Evolutionary conservation across 2,329 filamentous ascomycete genomes (phyloP).

Genomic region (Cladosporium sp.): DNA sequence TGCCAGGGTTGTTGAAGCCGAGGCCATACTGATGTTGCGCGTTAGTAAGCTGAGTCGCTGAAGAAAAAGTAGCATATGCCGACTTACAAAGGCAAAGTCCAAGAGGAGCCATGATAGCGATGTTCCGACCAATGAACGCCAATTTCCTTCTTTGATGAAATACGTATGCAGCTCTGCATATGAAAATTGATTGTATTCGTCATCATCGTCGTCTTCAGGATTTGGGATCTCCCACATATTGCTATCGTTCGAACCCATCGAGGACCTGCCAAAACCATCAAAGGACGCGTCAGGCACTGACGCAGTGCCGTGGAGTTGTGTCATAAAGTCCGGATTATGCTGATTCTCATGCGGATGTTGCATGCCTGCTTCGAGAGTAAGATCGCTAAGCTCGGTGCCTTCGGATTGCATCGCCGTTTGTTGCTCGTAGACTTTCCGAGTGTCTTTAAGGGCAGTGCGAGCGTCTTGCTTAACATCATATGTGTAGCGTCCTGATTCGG

Average conservation of each 20-base stretch:
- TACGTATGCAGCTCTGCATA: slow-evolving; percentile 22
- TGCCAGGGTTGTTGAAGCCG: slow-evolving; percentile 27
- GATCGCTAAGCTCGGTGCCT: slow-evolving; percentile 1
- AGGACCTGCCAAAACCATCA: slow-evolving; percentile 7
- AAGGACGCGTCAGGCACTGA: slow-evolving; percentile 3
- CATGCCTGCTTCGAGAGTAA: background rate
- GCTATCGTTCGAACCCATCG: slow-evolving; percentile 22
- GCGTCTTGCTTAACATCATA: slow-evolving; percentile 41
- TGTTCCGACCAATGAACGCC: slow-evolving; percentile 25
- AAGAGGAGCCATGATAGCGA: slow-evolving; percentile 27
- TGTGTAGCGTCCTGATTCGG: slow-evolving; percentile 43
- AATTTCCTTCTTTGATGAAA: slow-evolving; percentile 27
- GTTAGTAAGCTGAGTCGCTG: no score
- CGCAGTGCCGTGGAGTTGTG: slow-evolving; percentile 2
- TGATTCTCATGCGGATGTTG: background rate
- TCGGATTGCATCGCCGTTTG: slow-evolving; percentile 11
- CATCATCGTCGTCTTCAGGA: slow-evolving; percentile 8
- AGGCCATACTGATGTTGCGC: slow-evolving; percentile 21
- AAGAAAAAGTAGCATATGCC: no score
- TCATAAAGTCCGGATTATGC: background rate
- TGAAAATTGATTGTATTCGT: slow-evolving; percentile 23
- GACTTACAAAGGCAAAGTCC: slow-evolving; percentile 25
- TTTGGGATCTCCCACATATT: slow-evolving; percentile 15
- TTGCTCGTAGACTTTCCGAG: slow-evolving; percentile 23
- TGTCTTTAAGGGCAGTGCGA: slow-evolving; percentile 23